Base-by-base conservation (phyloP, 208 protist species). In the Trypanosoma vivax region DNA sequence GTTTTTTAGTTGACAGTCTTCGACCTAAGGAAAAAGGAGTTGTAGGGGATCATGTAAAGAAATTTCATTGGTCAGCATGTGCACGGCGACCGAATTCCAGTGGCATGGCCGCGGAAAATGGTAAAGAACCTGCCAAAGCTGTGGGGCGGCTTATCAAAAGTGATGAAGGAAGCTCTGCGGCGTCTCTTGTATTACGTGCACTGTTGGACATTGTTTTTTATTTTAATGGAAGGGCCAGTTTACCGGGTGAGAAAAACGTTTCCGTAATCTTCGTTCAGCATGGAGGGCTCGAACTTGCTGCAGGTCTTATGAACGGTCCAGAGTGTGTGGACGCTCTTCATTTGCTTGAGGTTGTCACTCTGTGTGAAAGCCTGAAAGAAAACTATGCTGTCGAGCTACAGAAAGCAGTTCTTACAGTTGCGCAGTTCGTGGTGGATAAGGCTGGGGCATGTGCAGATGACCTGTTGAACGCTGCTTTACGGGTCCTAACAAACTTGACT, bases 401-500 rank as follows among this genome's bases (percentile, higher is more conserved):
- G 18, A 27, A 38, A 40, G 43, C 43, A 19, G 48, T 48, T 35
- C 1, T 47, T 16, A 24, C 4, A 24, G 40, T 70, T 18, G 54
- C 57, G 19, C 40, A 27, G 11, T 42, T 70, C 14, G 31, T 62
- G 2, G 40, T 37, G 1, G 24, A 18, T 5, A 28, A 49, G 2
- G 10, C 3, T 18, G 10, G 30, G 30, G 56, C 9, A n/a, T 28
- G 24, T 28, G 19, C 43, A 28, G 28, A 29, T 33, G 52, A 62
- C n/a, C n/a, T 28, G 33, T 39, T 48, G 35, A 66, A 48, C 41
- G 56, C 54, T 10, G 52, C 55, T 7, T 50, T 90, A 27, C 75
- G 79, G 39, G 71, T 80, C 23, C 51, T 90, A 23, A 87, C 78
- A 6, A 87, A 90, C 60, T 65, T 83, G 19, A 87, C 83, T 1